These are phyloP conservation scores for Penicillium goetzii DNA, from an alignment of 495 filamentous ascomycete species.

Conservation along the genomic window DNA sequence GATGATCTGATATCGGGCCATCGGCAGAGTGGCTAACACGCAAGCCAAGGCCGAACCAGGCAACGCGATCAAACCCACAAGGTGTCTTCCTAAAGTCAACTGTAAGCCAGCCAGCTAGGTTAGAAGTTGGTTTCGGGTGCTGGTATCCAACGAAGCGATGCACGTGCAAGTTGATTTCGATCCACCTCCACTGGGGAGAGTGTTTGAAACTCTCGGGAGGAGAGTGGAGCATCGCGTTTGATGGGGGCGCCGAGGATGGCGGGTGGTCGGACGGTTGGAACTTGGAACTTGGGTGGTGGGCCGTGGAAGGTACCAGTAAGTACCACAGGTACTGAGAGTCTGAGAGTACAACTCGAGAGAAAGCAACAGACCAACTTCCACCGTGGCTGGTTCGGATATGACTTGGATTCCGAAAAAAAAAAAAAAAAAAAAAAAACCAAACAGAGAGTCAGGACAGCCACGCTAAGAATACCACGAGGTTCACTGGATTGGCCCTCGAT, in stretches of 20 bases:
- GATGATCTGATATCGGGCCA: slow-evolving; percentile 13
- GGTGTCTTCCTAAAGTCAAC: too few species aligned
- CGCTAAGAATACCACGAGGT: not conserved
- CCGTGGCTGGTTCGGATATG: not conserved
- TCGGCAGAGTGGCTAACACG: not conserved
- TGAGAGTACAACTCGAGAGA: too few species aligned
- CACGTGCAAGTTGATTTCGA: slow-evolving; percentile 13
- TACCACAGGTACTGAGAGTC: not conserved
- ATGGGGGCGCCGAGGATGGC: not conserved
- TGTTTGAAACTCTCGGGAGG: slow-evolving; percentile 1
- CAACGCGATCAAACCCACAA: not conserved
- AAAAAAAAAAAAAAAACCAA: too few species aligned
- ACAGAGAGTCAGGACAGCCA: not conserved
- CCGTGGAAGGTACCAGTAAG: not conserved
- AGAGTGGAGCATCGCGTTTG: not conserved
- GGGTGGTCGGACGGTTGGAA: not conserved
- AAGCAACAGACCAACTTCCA: not conserved
- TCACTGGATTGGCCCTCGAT: not conserved
- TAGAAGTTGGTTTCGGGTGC: not conserved
- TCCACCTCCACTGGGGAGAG: slow-evolving; percentile 1
- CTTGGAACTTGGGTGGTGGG: too few species aligned
- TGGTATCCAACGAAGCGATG: slow-evolving; percentile 5
- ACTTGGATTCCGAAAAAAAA: not conserved
- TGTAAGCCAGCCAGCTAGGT: not conserved
- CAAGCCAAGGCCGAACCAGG: slow-evolving; percentile 7